Evolutionary conservation across 2,329 filamentous ascomycete species (phyloP).

Genomic region (Fusarium tricinctum): DNA sequence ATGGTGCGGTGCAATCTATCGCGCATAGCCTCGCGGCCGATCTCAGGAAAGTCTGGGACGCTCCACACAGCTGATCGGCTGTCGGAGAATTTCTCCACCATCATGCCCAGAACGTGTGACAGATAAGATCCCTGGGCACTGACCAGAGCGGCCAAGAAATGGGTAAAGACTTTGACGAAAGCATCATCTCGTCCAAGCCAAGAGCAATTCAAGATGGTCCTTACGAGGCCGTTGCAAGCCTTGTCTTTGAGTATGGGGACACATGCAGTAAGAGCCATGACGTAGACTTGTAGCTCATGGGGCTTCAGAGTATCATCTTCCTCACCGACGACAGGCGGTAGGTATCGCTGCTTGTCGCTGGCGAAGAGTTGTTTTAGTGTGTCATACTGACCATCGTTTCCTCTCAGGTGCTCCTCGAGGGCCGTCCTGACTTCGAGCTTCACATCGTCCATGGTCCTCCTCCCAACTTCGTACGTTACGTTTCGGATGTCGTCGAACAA

Average conservation of each 20-base stretch:
- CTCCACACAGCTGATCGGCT: conserved; percentile 62
- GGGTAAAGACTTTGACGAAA: conserved; percentile 76
- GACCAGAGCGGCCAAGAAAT: conserved; percentile 78
- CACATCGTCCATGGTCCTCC: conserved; percentile 67
- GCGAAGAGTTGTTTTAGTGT: conserved; percentile 71
- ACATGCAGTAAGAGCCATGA: conserved; percentile 73
- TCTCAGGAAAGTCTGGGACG: conserved; percentile 67
- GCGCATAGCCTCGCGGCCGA: conserved; percentile 76
- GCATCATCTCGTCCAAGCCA: conserved; percentile 76
- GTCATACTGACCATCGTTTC: conserved; percentile 72
- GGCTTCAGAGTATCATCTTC: conserved; percentile 65
- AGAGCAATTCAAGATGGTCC: conserved; percentile 70
- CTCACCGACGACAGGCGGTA: conserved; percentile 57
- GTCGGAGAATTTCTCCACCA: conserved; percentile 81
- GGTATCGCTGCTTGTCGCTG: conserved; percentile 61
- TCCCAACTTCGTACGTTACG: conserved; percentile 68
- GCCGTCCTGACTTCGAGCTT: conserved; percentile 69
- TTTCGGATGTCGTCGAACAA: conserved; percentile 71
- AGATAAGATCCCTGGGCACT: conserved; percentile 88
- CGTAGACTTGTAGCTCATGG: conserved; percentile 71
- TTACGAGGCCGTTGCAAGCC: conserved; percentile 71
- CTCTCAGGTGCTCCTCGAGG: conserved; percentile 68
- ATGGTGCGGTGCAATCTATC: conserved; percentile 82
- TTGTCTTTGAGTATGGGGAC: conserved; percentile 71
- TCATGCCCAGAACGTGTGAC: conserved; percentile 79